These are phyloP conservation scores for Saccharomycopsis sp. DNA, from an alignment of 805 yeast genomes.

Conservation along the genomic window DNA sequence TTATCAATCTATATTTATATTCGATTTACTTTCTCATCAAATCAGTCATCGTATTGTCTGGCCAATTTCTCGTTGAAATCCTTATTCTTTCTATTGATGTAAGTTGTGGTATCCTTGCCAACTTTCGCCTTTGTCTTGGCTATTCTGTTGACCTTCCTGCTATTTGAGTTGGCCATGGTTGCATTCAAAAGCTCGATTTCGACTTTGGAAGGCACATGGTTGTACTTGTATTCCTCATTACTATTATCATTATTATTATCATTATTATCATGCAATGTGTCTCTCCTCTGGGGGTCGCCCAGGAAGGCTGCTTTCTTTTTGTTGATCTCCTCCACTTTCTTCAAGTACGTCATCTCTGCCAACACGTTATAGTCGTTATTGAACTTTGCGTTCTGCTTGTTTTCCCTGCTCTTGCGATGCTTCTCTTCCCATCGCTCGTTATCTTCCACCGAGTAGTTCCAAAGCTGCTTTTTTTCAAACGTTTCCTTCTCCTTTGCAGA, in stretches of 20 bases:
- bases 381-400: constrained; percentile 34
- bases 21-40: too few relatives aligned
- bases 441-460: constrained; percentile 57
- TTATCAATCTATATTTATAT: background rate
- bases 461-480: constrained; percentile 35
- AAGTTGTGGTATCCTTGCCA: constrained; percentile 28
- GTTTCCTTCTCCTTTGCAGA: constrained; percentile 26
- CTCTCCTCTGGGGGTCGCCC: constrained; percentile 13
- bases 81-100: constrained; percentile 62
- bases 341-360: constrained; percentile 31
- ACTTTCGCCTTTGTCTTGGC: constrained; percentile 30
- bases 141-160: constrained; percentile 31
- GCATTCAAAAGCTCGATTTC: constrained; percentile 29
- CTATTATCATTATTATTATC: constrained; percentile 22
- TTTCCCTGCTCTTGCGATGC: constrained; percentile 16
- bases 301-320: constrained; percentile 28
- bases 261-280: constrained; percentile 21
- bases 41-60: constrained; percentile 45
- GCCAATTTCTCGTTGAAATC: constrained; percentile 63
- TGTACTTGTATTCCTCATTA: constrained; percentile 23
- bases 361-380: constrained; percentile 20
- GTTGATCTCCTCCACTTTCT: constrained; percentile 46
- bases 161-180: constrained; percentile 22
- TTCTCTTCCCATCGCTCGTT: constrained; percentile 52
- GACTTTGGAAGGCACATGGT: constrained; percentile 31